A percentile compares a stretch with the other conserved stretches of the same genome.
These are phyloP conservation scores for Fusarium praegraminearum DNA, from an alignment of 2,329 filamentous ascomycete genomes.

Conservation along the genomic window DNA sequence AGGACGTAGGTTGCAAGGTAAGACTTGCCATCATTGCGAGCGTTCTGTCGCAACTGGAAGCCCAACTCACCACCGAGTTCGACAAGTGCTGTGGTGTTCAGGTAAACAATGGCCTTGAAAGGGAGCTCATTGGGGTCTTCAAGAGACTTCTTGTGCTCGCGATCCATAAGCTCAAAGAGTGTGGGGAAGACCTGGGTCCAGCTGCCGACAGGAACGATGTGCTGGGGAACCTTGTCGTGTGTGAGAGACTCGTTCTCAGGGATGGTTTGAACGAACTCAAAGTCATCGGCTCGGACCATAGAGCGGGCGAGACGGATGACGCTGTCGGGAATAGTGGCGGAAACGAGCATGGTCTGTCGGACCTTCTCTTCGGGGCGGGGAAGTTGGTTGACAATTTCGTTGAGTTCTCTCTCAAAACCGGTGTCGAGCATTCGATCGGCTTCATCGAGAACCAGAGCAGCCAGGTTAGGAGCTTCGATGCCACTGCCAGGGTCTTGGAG, in stretches of 20 bases:
- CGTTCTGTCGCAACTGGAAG: slow-evolving; percentile 55
- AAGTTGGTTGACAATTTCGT: slow-evolving; percentile 69
- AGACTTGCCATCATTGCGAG: slow-evolving; percentile 52
- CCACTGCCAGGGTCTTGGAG: slow-evolving; percentile 73
- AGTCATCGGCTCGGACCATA: slow-evolving; percentile 82
- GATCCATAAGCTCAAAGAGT: slow-evolving; percentile 79
- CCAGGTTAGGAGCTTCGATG: slow-evolving; percentile 81
- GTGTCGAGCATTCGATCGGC: slow-evolving; percentile 99
- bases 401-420: slow-evolving; percentile 78
- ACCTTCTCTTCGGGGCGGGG: slow-evolving; percentile 72
- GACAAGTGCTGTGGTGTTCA: slow-evolving; percentile 82
- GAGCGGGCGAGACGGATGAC: slow-evolving; percentile 83
- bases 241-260: slow-evolving; percentile 83
- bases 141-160: slow-evolving; percentile 63
- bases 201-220: slow-evolving; percentile 73
- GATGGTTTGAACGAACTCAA: slow-evolving; percentile 93
- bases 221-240: slow-evolving; percentile 86
- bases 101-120: slow-evolving; percentile 98
- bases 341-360: slow-evolving; percentile 94
- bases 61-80: slow-evolving; percentile 70
- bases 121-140: slow-evolving; percentile 62
- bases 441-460: slow-evolving; percentile 94
- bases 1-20: slow-evolving; percentile 66
- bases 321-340: slow-evolving; percentile 87
- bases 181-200: slow-evolving; percentile 83